Base-by-base conservation (phyloP, 805 yeast species). In the Spathaspora arborariae region DNA sequence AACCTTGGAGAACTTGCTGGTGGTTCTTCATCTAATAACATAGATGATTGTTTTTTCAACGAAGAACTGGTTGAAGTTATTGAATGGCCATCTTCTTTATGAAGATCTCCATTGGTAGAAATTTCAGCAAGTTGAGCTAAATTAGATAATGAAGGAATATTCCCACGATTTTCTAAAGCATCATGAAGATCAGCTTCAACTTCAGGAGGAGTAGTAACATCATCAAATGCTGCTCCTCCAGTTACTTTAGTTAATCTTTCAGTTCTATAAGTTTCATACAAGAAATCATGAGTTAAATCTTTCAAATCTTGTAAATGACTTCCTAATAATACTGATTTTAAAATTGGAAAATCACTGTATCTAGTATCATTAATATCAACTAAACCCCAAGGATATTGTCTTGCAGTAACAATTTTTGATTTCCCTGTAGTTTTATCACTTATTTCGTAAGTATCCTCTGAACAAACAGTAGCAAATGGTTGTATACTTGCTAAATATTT, bases 241-340 rank as follows among this genome's bases (percentile, higher is more conserved):
- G 82, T 69, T 45, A 80, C 85, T 52, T 72, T 70, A 47, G 87
- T 80, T 56, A 87, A 72, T 56, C 85, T 76, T 59, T 85, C 91
- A 18, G 94, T 84, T 68, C 96, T 79, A 62, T 85, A 86, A 48
- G 83, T 81, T 60, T 86, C 95, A 64, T 86, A 86, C 45, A 86
- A 67, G 64, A 81, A 74, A 55, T 82, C 87, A 56, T 85, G 89
- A 22, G 95, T 88, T 49, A 85, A 72, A 57, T 87, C 95, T 66
- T 86, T 85, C 58, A 86, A 79, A 57, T 86, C 94, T 60, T 82
- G 85, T 54, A 87, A 70, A 61, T 88, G 96, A n/a, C 91, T 79
- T 5, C 95, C 95, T 58, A 88, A 79, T 36, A 88, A 62, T 2
- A 86, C 92, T 41, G 84, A 77, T 52, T 84, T 81, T 57, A 88